Evolutionary conservation across 805 yeast genomes (phyloP), one percentile per base, ranked within the genome.

Genomic region (Candida peoriensis): DNA sequence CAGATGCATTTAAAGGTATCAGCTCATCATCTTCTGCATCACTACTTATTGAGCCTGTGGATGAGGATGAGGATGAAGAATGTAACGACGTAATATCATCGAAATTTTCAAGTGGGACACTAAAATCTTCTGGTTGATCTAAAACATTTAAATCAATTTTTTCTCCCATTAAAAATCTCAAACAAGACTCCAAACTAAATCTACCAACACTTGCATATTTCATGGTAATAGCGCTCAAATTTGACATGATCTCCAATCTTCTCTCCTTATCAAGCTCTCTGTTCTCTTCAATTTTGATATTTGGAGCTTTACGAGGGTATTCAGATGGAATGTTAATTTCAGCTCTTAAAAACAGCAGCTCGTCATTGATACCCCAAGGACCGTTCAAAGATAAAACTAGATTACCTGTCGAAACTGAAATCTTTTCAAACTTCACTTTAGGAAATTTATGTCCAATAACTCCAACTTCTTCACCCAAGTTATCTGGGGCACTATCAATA

Each of bases 391-490:
- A 78, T 10, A 93, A 57, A 3, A 78, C 76, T 37, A 89, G 63
- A 20, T 70, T 77, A 26, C 97, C 96, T 0, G 95, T 81, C 0
- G 94, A 76, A 0, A 90, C 95, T 2, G 93, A 79, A 6, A 93
- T 88, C 46, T 78, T 78, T 52, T 90, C 97, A 55, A 93, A 88
- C 2, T 79, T 64, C 4, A 93, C 72, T 46, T 82, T 86, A 1
- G 96, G 95, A 54, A 89, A 88, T 47, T 84, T 85, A 47, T 81
- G 88, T 3, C 96, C 95, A 6, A 88, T 87, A 13, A 75, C 66
- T 43, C 94, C 81, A 2, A 93, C 88, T 57, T 90, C 98, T 57
- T 89, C 96, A 6, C 96, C 96, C 18, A 90, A 58, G 50, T 86
- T 87, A 17, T 79, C 74, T 4, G 76, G 70, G 9, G 54, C 43